phyloP scores from a whole-genome alignment of 2,329 filamentous ascomycete genomes.

The Venturia pyrina region DNA sequence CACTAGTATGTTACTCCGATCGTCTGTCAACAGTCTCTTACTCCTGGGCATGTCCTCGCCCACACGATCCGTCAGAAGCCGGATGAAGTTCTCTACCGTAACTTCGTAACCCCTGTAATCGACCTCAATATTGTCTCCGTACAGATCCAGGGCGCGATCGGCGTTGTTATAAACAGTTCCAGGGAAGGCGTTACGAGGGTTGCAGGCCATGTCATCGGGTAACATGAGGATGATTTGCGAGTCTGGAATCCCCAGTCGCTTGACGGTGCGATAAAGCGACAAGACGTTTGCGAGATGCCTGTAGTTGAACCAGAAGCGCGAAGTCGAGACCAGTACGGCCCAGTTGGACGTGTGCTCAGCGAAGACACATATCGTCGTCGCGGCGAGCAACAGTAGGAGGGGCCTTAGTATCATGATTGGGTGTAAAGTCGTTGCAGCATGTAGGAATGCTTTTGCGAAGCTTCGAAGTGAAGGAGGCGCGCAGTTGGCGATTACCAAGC shows the following conservation, averaged over 20 bases:
- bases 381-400: constrained; percentile 3
- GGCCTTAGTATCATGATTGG: constrained; percentile 8
- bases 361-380: constrained; percentile 22
- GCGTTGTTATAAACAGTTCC: constrained; percentile 98
- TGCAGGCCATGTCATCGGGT: constrained; percentile 99
- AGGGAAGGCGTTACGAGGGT: constrained; percentile 94
- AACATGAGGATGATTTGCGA: constrained; percentile 99
- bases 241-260: constrained; percentile 93
- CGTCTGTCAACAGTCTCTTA: constrained; percentile 88
- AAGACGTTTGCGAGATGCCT: constrained; percentile 95
- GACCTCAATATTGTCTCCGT: constrained; percentile 98
- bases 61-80: constrained; percentile 85
- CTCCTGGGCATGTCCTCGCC: constrained; percentile 90
- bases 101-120: constrained; percentile 98
- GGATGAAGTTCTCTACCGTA: constrained; percentile 97
- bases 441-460: neutral
- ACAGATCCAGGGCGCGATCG: constrained; percentile 87
- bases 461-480: neutral
- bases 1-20: constrained; percentile 90
- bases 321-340: constrained; percentile 97
- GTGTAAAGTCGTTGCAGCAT: neutral
- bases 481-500: neutral
- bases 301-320: constrained; percentile 99
- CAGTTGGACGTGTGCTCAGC: constrained; percentile 94
- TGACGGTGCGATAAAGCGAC: constrained; percentile 94